These are phyloP conservation scores for Penicillium oxalicum DNA, from an alignment of 2,329 filamentous ascomycete species.

Conservation along the genomic window DNA sequence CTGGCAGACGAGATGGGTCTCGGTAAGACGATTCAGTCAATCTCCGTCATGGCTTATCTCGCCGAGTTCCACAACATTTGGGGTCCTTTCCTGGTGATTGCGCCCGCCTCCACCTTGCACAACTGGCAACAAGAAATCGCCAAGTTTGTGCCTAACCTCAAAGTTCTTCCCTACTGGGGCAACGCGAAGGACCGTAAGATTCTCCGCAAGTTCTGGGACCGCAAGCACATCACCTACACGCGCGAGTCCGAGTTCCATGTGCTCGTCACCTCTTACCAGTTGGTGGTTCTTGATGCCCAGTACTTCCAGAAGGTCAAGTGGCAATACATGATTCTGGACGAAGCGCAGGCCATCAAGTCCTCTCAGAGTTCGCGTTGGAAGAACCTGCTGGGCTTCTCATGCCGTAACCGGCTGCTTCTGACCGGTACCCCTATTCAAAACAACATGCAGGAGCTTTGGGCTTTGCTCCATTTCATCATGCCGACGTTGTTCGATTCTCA, in stretches of 20 bases:
- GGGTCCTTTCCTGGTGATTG: constrained; percentile 95
- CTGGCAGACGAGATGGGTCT: constrained; percentile 99
- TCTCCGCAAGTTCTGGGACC: constrained; percentile 96
- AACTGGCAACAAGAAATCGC: constrained; percentile 99
- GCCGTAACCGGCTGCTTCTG: constrained; percentile 84
- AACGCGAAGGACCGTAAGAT: constrained; percentile 91
- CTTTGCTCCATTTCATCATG: constrained; percentile 98
- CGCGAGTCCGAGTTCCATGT: constrained; percentile 94
- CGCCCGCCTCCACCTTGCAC: constrained; percentile 90
- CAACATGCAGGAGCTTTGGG: constrained; percentile 99
- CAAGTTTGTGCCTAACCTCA: constrained; percentile 88
- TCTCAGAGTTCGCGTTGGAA: constrained; percentile 97
- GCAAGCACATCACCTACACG: constrained; percentile 92
- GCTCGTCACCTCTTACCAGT: constrained; percentile 91
- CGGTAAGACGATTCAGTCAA: constrained; percentile 97
- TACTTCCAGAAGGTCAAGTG: constrained; percentile 99
- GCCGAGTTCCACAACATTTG: constrained; percentile 97
- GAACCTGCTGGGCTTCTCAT: constrained; percentile 86
- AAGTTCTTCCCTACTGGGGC: constrained; percentile 96
- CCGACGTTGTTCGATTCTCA: constrained; percentile 79
- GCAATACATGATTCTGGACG: constrained; percentile 99
- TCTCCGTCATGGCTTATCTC: constrained; percentile 98
- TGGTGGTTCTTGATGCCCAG: constrained; percentile 90
- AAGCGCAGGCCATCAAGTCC: constrained; percentile 98
- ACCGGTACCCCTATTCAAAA: constrained; percentile 98